These are phyloP conservation scores for Capsicum chinense DNA, from an alignment of 257 asterid species.

Conservation along the genomic window DNA sequence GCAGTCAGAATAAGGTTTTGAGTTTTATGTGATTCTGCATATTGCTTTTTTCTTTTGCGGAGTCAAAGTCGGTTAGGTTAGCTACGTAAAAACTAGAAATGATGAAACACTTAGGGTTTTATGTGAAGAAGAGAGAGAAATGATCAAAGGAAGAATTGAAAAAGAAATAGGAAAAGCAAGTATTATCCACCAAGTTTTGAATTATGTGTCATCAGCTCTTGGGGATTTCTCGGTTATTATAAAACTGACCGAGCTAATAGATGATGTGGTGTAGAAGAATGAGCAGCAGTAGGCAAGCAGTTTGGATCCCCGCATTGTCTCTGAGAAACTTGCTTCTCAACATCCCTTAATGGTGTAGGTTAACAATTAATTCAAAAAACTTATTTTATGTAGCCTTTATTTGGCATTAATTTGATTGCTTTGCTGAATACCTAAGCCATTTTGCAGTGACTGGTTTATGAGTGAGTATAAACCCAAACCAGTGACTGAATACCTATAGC, in stretches of 20 bases:
- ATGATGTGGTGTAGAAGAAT: neutral
- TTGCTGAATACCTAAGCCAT: slow-evolving; percentile 6
- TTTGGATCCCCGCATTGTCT: neutral
- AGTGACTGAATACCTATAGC: neutral
- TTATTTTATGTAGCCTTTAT: no score
- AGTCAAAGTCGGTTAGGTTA: neutral
- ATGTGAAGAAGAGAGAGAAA: slow-evolving; percentile 1
- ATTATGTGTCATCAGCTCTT: neutral
- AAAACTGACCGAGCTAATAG: neutral
- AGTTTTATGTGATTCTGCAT: neutral
- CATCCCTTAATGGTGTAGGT: neutral
- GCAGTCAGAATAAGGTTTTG: neutral
- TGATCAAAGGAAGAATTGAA: neutral
- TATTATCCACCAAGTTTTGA: neutral
- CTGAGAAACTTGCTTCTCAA: neutral
- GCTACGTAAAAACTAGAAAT: neutral
- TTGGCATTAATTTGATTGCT: neutral
- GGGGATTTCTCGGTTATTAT: neutral
- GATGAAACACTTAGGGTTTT: neutral
- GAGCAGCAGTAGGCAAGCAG: neutral
- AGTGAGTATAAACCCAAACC: neutral
- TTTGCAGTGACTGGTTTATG: neutral
- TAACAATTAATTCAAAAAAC: neutral
- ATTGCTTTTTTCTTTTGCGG: slow-evolving; percentile 1
- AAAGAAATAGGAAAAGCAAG: slow-evolving; percentile 11